Percentiles rank a stretch among this genome's conserved stretches.
phyloP scores from a whole-genome alignment of 2,329 filamentous ascomycete species.

The Tetracladium maxilliforme region DNA sequence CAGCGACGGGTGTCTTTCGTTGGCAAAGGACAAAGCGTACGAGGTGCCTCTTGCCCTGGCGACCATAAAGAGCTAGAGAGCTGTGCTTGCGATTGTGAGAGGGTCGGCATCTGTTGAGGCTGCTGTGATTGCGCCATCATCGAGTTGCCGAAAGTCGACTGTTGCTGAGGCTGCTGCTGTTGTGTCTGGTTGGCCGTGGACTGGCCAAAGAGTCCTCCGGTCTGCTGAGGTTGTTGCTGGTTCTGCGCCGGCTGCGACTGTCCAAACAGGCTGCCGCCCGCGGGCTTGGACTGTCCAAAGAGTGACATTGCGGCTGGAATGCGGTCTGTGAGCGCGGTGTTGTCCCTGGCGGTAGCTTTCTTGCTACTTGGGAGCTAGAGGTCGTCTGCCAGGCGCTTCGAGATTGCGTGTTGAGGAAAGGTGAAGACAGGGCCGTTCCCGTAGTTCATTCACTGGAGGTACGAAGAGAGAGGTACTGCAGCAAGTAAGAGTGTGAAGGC shows the following conservation, averaged over 20 bases:
- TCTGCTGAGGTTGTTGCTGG: conserved; percentile 5
- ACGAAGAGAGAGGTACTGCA: too few relatives aligned
- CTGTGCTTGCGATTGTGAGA: conserved; percentile 29
- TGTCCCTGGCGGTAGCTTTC: too few relatives aligned
- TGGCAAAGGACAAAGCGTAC: conserved; percentile 21
- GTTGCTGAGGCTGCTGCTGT: conserved; percentile 18
- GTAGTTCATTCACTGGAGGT: too few relatives aligned
- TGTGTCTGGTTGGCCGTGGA: conserved; percentile 10
- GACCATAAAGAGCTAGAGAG: conserved; percentile 37
- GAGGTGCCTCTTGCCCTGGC: conserved; percentile 31
- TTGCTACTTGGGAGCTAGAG: too few relatives aligned
- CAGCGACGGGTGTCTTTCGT: too few relatives aligned
- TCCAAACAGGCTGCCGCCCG: conserved; percentile 4
- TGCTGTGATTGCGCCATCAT: not conserved
- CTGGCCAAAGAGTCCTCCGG: conserved; percentile 5
- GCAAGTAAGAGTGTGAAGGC: too few relatives aligned
- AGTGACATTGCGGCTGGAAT: conserved; percentile 8
- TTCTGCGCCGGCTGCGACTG: conserved; percentile 1
- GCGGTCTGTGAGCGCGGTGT: conserved; percentile 4
- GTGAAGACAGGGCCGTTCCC: too few relatives aligned
- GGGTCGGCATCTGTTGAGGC: conserved; percentile 19
- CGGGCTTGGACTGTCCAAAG: too few relatives aligned
- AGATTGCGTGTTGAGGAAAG: too few relatives aligned
- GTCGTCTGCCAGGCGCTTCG: too few relatives aligned
- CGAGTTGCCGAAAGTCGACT: conserved; percentile 8